These are phyloP conservation scores for Solanum etuberosum DNA, from an alignment of 257 asterid genomes.

Conservation along the genomic window DNA sequence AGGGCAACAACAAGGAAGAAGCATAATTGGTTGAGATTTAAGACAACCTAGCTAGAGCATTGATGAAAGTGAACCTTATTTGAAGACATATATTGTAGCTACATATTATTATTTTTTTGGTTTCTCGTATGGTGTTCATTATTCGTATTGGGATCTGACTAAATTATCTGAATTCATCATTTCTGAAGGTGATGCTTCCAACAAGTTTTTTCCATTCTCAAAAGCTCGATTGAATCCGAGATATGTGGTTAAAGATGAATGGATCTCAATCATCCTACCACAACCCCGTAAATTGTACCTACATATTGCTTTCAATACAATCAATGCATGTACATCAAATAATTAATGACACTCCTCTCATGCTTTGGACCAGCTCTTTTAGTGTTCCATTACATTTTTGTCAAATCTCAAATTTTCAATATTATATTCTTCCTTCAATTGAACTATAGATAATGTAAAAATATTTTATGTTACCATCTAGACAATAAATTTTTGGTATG, in stretches of 20 bases:
- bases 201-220: neutral
- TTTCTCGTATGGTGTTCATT: neutral
- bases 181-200: neutral
- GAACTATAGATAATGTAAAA: neutral
- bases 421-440: neutral
- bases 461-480: neutral
- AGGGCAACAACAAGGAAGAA: neutral
- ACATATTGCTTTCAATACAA: neutral
- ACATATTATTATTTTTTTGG: neutral
- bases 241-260: neutral
- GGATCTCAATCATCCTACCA: neutral
- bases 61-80: neutral
- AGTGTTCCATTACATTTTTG: neutral
- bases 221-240: neutral
- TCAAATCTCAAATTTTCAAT: neutral
- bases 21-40: neutral
- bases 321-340: neutral
- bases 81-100: neutral
- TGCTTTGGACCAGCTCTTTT: neutral
- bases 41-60: neutral
- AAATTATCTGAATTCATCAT: neutral
- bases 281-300: neutral
- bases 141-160: rapidly evolving
- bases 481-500: neutral
- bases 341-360: neutral